phyloP scores from a whole-genome alignment of 768 basidiomycete genomes.

The Suillus tomentosus region DNA sequence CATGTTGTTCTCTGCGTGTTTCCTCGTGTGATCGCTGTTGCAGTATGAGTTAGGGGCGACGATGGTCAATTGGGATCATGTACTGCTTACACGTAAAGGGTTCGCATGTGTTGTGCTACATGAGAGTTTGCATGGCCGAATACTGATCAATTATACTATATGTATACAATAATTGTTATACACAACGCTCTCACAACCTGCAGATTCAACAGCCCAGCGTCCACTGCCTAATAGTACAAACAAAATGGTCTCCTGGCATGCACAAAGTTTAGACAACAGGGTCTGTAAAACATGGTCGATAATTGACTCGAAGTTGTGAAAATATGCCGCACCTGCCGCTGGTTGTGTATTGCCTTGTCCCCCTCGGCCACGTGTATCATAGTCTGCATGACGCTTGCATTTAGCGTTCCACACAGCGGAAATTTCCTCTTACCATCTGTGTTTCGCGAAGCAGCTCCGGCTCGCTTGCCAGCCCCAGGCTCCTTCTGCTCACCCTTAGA shows the following conservation, averaged over 20 bases:
- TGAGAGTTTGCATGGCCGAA: not conserved
- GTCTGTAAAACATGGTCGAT: not conserved
- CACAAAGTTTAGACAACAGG: not conserved
- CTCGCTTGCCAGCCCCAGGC: slow-evolving; percentile 31
- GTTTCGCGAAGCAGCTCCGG: slow-evolving; percentile 29
- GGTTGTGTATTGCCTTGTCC: slow-evolving; percentile 7
- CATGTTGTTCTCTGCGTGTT: not conserved
- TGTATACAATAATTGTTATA: not conserved
- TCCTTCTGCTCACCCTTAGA: slow-evolving; percentile 16
- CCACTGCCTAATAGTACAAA: not conserved
- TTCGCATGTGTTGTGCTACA: too few relatives aligned
- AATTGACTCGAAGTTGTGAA: not conserved
- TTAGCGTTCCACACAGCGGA: not conserved
- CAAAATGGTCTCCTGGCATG: not conserved
- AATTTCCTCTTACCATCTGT: slow-evolving; percentile 19
- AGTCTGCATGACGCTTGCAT: slow-evolving; percentile 8
- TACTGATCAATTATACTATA: not conserved
- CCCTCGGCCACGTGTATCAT: slow-evolving; percentile 19
- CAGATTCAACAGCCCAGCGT: not conserved
- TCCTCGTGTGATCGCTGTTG: not conserved
- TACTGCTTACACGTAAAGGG: not conserved
- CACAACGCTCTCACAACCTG: not conserved
- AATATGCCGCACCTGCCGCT: not conserved
- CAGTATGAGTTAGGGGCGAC: not conserved
- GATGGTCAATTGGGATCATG: not conserved